Evolutionary conservation across 2,329 filamentous ascomycete species (phyloP).

Genomic region (Aspergillus felis): DNA sequence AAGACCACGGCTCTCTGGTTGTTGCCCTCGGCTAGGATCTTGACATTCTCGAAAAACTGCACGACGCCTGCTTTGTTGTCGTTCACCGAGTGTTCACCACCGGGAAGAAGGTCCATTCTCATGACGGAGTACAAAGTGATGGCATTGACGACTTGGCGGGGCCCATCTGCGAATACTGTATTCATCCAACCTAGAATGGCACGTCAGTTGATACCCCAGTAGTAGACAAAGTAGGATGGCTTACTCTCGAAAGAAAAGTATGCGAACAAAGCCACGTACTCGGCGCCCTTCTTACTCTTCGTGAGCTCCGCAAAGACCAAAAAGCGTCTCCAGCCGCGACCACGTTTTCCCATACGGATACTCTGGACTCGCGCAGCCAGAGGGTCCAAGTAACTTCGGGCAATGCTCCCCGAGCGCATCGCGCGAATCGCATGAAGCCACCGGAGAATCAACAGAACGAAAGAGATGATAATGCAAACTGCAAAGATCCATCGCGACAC

Average conservation of each 20-base stretch:
- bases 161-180: conserved; percentile 84
- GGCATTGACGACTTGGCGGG: conserved; percentile 85
- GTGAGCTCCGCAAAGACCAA: conserved; percentile 89
- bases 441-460: conserved; percentile 75
- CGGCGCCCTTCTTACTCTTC: conserved; percentile 83
- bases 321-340: conserved; percentile 81
- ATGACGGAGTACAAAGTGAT: conserved; percentile 85
- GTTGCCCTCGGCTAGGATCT: conserved; percentile 66
- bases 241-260: conserved; percentile 73
- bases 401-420: conserved; percentile 79
- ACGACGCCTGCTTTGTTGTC: conserved; percentile 62
- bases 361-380: conserved; percentile 82
- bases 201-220: conserved; percentile 15
- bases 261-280: conserved; percentile 86
- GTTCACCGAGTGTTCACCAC: conserved; percentile 48
- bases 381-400: conserved; percentile 85
- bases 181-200: conserved; percentile 70
- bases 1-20: conserved; percentile 77
- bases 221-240: conserved; percentile 1
- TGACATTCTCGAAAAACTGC: conserved; percentile 81
- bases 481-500: conserved; percentile 95
- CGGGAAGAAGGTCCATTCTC: conserved; percentile 66
- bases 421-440: conserved; percentile 75
- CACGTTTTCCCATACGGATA: conserved; percentile 64
- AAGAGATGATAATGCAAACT: conserved; percentile 85